Evolutionary conservation across 495 filamentous ascomycete genomes (phyloP), one percentile per base, ranked within the genome.

Genomic region (Penicillium simplicissimum): DNA sequence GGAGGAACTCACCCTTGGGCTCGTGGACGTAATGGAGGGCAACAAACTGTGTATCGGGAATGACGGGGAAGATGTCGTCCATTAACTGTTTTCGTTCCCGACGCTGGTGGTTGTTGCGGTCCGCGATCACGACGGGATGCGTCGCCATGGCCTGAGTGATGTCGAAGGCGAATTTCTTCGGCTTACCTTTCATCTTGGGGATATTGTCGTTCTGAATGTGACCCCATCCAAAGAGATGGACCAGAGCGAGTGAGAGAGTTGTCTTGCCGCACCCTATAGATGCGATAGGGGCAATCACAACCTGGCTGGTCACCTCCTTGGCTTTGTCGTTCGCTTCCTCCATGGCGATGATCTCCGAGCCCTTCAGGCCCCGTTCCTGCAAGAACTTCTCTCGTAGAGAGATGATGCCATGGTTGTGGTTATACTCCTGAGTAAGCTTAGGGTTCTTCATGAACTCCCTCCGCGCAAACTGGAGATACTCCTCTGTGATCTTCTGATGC

Each of bases 171-270:
- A 97, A 97, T 34, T 81, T 79, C 57, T 86, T 82, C 6, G 90
- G 88, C 34, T 92, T 89, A 53, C 81, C 81, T 63, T 79, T 81
- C 70, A 87, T 85, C 55, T 89, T 90, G n/a, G 81, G 84, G 52
- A 98, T 94, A 70, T 98, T 96, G 74, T 98, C 95, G 68, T 98
- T 98, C 69, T 98, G 95, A 40, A 97, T 80, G 72, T 97, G 93
- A 33, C 90, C 94, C 93, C 95, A 98, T 47, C 81, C 86, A 60
- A 97, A 98, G 2, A 98, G 83, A 64, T 91, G 88, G 15, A 79
- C 81, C 14, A 98, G 77, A 7, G 93, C 93, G 36, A 96, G 67
- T 8, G 91, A 93, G 42, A 98, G 76, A 0, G 95, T 98, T 0
- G 95, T 98, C 82, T 98, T 98, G 23, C 95, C 95, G 67, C 96